A percentile compares a stretch with the other conserved stretches of the same genome.
These are phyloP conservation scores for Calycina herbarum DNA, from an alignment of 2,329 filamentous ascomycete genomes.

Conservation along the genomic window DNA sequence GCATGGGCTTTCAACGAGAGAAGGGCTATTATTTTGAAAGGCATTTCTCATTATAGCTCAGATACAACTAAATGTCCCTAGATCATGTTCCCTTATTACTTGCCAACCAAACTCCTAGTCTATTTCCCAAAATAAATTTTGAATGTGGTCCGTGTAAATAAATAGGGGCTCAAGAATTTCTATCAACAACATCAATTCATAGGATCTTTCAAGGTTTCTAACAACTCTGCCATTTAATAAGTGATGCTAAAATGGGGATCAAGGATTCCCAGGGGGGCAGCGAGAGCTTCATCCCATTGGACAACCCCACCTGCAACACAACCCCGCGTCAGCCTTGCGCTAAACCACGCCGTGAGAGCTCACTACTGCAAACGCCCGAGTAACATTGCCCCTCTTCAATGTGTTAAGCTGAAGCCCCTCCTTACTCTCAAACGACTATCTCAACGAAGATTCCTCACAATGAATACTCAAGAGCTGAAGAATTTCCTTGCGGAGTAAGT, in stretches of 20 bases:
- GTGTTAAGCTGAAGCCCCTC: constrained; percentile 23
- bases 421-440: constrained; percentile 26
- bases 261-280: constrained; percentile 8
- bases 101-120: neutral
- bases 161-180: neutral
- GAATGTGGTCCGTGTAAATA: constrained; percentile 15
- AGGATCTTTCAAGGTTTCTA: neutral
- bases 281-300: constrained; percentile 15
- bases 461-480: constrained; percentile 61
- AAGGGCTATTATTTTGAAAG: no score
- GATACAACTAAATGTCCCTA: no score
- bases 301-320: constrained; percentile 2
- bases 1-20: no score
- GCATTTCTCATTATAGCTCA: no score
- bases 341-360: constrained; percentile 14
- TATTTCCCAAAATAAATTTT: neutral
- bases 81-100: no score
- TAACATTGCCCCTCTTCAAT: constrained; percentile 18
- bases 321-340: constrained; percentile 25
- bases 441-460: constrained; percentile 37
- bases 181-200: neutral
- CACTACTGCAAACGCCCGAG: constrained; percentile 8
- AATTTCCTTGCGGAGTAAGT: constrained; percentile 78
- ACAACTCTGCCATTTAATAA: constrained; percentile 19
- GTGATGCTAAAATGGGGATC: constrained; percentile 9